Base-by-base conservation (phyloP, 148 eudicot genomes). In the Rhododendron kiyosumense region DNA sequence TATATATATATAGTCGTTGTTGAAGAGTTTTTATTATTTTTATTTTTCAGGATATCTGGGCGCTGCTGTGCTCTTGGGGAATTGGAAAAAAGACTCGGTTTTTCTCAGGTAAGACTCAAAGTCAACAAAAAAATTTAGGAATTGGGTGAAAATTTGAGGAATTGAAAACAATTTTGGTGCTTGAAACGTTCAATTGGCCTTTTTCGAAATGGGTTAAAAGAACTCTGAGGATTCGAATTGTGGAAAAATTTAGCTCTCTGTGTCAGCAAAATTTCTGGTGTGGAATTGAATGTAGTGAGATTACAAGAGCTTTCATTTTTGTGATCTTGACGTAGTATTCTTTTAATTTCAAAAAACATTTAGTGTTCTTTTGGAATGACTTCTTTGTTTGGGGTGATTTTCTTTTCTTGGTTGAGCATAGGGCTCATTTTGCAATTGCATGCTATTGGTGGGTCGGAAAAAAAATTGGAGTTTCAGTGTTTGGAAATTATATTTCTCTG, bases 31-130 rank as follows among this genome's bases (percentile, higher is more conserved):
- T 24, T 61, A 0, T 65, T 84, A 0, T 65, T 84, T 84, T 26
- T 80, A 11, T 34, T 84, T 59, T 86, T 79, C 86, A 92, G 93
- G 92, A 90, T 78, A 74, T 89, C 26, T 54, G 84, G 81, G 86
- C 88, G 26, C 59, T 83, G 80, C 69, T 90, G 59, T 57, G 79
- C 59, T 77, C 52, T 13, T 51, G 57, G 43, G 78, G 61, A 74
- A 34, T 89, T 20, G 80, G 87, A 46, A 85, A 81, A 48, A 92
- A 81, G 69, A 38, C 86, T 67, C 85, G 83, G 67, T 7, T 59
- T 78, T 83, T 88, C 61, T 83, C 93, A 79, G 92, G 93, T 90
- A 54, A 57, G 80, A 54, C 17, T 54, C 14, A 41, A 63, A 49
- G 24, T 36, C 10, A 45, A 18, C 1, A 18, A 20, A 8, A 12